Evolutionary conservation across 805 yeast genomes (phyloP).

Genomic region (Candida orba): DNA sequence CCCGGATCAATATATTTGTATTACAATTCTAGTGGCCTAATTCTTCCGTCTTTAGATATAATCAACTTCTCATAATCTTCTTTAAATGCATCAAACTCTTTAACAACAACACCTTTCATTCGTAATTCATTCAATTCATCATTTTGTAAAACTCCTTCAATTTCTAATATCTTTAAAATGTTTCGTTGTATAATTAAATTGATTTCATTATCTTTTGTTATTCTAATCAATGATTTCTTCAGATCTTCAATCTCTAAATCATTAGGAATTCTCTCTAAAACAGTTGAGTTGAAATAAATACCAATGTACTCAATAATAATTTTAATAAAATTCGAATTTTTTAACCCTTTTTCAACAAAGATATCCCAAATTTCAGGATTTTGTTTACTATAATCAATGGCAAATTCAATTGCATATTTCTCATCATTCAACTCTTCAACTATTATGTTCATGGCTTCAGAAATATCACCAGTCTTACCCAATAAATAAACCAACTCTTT

Average conservation of each 20-base stretch:
- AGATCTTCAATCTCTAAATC: conserved; percentile 60
- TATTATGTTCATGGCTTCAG: conserved; percentile 68
- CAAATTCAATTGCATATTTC: conserved; percentile 72
- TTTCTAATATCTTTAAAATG: conserved; percentile 45
- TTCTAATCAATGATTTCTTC: conserved; percentile 49
- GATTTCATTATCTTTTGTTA: conserved; percentile 57
- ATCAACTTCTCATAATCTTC: not conserved
- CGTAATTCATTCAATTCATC: conserved; percentile 24
- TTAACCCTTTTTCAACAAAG: conserved; percentile 61
- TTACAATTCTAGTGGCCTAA: not conserved
- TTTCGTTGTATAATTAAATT: conserved; percentile 45
- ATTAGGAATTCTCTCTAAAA: conserved; percentile 57
- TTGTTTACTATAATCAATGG: conserved; percentile 42
- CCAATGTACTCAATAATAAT: conserved; percentile 67
- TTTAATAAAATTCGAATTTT: conserved; percentile 68
- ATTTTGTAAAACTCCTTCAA: conserved; percentile 39
- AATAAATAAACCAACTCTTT: conserved; percentile 76
- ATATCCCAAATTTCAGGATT: conserved; percentile 80
- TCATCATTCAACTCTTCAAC: conserved; percentile 76
- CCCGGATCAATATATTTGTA: not conserved
- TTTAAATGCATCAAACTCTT: not conserved
- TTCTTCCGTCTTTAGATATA: conserved; percentile 1
- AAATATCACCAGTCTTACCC: conserved; percentile 76
- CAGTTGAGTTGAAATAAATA: conserved; percentile 57
- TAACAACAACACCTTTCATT: conserved; percentile 23